Evolutionary conservation across 805 yeast species (phyloP).

Genomic region (Pichia sporocuriosa): DNA sequence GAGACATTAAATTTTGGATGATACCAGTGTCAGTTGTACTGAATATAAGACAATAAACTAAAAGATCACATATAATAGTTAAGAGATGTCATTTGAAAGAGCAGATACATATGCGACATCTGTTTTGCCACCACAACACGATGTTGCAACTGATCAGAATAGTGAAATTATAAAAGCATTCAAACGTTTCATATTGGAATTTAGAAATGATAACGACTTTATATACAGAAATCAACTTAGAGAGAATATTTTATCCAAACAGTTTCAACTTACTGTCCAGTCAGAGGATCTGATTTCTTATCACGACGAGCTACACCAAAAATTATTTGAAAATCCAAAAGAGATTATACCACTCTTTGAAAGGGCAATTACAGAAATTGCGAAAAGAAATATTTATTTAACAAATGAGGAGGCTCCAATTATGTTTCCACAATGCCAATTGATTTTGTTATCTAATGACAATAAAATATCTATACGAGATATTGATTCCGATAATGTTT

Average conservation of each 20-base stretch:
- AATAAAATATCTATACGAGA: conserved; percentile 69
- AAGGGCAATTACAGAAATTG: conserved; percentile 76
- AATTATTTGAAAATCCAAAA: conserved; percentile 76
- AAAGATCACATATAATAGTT: background rate
- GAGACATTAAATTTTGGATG: no score
- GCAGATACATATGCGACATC: conserved; percentile 69
- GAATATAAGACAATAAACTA: background rate
- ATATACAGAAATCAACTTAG: conserved; percentile 86
- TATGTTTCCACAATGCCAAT: conserved; percentile 75
- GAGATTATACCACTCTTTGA: conserved; percentile 86
- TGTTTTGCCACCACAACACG: conserved; percentile 74
- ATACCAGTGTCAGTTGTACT: background rate
- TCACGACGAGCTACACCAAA: conserved; percentile 84
- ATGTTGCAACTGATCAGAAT: conserved; percentile 52
- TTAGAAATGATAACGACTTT: conserved; percentile 74
- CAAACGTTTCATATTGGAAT: conserved; percentile 75
- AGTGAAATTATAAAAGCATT: conserved; percentile 72
- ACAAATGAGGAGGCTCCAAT: conserved; percentile 44
- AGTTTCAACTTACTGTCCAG: conserved; percentile 66
- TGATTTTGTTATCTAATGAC: conserved; percentile 68
- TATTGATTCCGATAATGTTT: conserved; percentile 78
- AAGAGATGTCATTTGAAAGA: conserved; percentile 65
- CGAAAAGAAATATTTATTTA: conserved; percentile 58
- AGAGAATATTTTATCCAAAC: conserved; percentile 73
- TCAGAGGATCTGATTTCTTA: conserved; percentile 80